Evolutionary conservation across 2,329 filamentous ascomycete species (phyloP), one percentile per base, ranked within the genome.

Genomic region (Phoma sp.): DNA sequence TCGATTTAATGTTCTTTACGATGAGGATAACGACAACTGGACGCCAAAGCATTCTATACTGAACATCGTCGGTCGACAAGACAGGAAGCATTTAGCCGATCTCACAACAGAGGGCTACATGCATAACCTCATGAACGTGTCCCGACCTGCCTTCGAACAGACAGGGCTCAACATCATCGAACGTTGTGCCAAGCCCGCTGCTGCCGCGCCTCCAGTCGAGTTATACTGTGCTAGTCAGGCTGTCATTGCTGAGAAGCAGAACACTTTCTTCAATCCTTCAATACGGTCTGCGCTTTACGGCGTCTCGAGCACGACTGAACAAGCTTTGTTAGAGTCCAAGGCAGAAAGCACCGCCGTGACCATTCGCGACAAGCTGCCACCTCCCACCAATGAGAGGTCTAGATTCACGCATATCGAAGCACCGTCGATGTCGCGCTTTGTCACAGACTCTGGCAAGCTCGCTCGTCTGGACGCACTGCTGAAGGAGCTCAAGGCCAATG

Each of bases 381-480:
- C 83, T 32, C 93, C 95, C 0, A 87, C 90, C 57, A 91, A 90
- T 40, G 85, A 89, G 69, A 93, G 91, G 80, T 85, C 87, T 61
- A 86, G 90, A 23, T 98, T 93, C 77, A 97, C 90, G 45, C 90
- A 93, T 72, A 96, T 99, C 59, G 84, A 88, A 45, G 93, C 97
- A 30, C 95, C 95, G 0, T 97, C 93, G 9, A 99, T 99, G 95
- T 89, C 87, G 44, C 91, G 93, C 64, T 99, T 99, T 70, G 95
- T 99, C 55, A 98, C 93, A 1, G 95, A 98, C 76, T 96, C 92
- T 47, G 95, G 95, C 70, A 99, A 99, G 79, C 85, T 99, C 56
- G 93, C 92, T 41, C 91, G 92, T 71, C 82, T 99, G 45, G 95
- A 99, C 72, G 83, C 90, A 62, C 82, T 99, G 14, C 83, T 99